phyloP scores from a whole-genome alignment of 2,329 filamentous ascomycete species.

The Chrysoporthe deuterocubensis region DNA sequence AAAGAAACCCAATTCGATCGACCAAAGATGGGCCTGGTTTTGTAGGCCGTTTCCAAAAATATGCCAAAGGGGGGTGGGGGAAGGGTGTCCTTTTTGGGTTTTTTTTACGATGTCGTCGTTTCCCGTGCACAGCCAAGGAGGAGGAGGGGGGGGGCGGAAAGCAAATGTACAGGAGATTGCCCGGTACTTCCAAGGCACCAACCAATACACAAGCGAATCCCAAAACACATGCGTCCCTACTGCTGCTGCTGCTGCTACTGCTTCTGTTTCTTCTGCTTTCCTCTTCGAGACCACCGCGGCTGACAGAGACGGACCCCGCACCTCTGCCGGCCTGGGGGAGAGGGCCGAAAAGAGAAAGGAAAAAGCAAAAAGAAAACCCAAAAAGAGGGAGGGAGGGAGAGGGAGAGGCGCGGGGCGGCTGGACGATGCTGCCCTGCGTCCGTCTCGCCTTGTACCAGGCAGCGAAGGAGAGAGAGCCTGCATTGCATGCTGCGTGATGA shows the following conservation, averaged over 20 bases:
- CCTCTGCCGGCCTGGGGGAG: too few species aligned
- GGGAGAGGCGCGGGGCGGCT: too few species aligned
- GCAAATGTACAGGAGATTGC: neutral
- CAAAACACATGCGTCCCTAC: neutral
- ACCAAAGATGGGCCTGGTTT: neutral
- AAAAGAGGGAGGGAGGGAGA: too few species aligned
- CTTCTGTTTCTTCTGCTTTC: neutral
- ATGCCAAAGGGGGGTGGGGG: neutral
- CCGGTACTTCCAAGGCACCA: neutral
- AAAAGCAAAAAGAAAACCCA: too few species aligned
- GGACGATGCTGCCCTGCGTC: too few species aligned
- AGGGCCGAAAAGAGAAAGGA: too few species aligned
- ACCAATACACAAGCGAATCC: neutral
- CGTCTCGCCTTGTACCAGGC: too few species aligned
- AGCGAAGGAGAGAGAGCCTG: too few species aligned
- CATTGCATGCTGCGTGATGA: too few species aligned
- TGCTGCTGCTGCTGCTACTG: neutral
- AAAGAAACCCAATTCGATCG: too few species aligned
- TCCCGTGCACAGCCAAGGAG: neutral
- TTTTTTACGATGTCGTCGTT: neutral
- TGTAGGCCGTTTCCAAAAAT: conserved; percentile 1
- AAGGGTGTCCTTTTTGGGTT: neutral
- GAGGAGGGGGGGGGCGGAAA: neutral
- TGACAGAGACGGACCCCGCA: too few species aligned
- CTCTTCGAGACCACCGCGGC: too few species aligned